Evolutionary conservation across 2,329 filamentous ascomycete species (phyloP), one percentile per base, ranked within the genome.

Genomic region (Colletotrichum plurivorum): DNA sequence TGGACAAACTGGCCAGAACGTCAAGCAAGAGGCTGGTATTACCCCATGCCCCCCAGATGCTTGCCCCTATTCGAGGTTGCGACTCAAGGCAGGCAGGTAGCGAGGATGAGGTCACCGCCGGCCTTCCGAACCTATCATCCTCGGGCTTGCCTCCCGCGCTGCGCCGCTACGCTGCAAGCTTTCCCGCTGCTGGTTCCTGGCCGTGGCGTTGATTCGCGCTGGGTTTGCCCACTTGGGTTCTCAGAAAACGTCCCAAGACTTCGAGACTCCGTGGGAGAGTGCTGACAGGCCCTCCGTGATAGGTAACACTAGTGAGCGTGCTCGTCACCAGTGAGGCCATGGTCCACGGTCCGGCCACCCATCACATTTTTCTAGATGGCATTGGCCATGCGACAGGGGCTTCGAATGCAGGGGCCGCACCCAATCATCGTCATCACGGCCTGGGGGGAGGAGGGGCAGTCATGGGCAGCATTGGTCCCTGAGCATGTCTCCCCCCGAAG

Each of bases 301-400:
- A 36, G 31, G 31, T 10, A 36, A 36, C 8, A 36, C 31, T 36
- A 36, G 31, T 36, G 31, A 9, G 8, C 31, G 8, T 8, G 8
- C 31, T 36, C 41, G 41, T 43, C 41, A n/a, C 5, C 41, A 4
- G 16, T 13, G 13, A 49, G n/a, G 48, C 13, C 51, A n/a, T 55
- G 60, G 39, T 36, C 31, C 31, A 36, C 48, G 60, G 39, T 36
- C 31, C 31, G 10, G 31, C 31, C 31, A 36, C 31, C 25, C 54
- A 54, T 59, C 49, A 56, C 51, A 46, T 61, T 66, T 69, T 66
- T 43, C 39, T 56, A 10, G 22, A 52, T 51, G 51, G 55, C 63
- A 69, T 39, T 22, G 43, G 54, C 60, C 55, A 48, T 16, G 54
- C 61, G 49, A 67, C 31, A 58, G 22, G 67, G 67, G 51, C n/a